A percentile compares a stretch with the other conserved stretches of the same genome.
Evolutionary conservation across 768 basidiomycete genomes (phyloP).

Genomic region (Lentinula boryana): DNA sequence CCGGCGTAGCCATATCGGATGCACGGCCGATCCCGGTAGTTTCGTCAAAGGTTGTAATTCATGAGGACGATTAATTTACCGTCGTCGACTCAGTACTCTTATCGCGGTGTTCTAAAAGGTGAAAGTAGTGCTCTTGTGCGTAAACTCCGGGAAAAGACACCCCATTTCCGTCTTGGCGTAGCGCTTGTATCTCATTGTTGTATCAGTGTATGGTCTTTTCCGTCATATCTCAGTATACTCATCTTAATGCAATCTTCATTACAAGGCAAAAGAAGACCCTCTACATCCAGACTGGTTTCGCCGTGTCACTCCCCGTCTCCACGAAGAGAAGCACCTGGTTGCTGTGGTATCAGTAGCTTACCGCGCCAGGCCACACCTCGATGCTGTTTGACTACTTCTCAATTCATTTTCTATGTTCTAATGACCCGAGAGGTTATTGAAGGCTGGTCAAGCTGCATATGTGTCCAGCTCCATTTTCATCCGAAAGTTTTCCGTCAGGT

Average conservation of each 20-base stretch:
- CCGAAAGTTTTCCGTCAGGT: background rate
- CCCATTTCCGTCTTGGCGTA: background rate
- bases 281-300: background rate
- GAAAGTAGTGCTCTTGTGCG: background rate
- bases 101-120: background rate
- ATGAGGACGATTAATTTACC: slow-evolving; percentile 3
- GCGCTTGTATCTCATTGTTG: background rate
- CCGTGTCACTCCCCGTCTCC: background rate
- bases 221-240: background rate
- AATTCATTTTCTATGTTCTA: background rate
- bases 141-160: background rate
- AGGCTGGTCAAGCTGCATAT: background rate
- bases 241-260: background rate
- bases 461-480: background rate
- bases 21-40: background rate
- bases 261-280: background rate
- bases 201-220: background rate
- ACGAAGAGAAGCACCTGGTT: background rate
- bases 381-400: background rate
- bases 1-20: background rate
- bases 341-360: background rate
- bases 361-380: background rate
- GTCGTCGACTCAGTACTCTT: background rate
- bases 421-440: background rate
- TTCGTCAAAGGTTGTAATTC: slow-evolving; percentile 1